These are phyloP conservation scores for Zalaria obscura DNA, from an alignment of 2,329 filamentous ascomycete species.

Conservation along the genomic window DNA sequence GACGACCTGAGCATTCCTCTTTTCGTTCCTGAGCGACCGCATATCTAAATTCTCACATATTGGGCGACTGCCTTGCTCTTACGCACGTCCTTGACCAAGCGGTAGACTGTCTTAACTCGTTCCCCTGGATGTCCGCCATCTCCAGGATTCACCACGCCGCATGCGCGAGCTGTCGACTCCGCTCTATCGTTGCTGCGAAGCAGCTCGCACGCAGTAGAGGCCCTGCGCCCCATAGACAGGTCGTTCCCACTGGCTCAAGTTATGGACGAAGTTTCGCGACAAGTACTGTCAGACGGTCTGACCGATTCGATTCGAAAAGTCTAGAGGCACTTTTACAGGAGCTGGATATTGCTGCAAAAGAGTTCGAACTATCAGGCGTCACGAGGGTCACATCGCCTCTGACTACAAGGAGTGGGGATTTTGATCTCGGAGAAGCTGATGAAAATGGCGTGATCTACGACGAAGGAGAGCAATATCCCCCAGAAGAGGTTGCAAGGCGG, in stretches of 20 bases:
- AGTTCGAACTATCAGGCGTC: background rate
- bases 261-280: background rate
- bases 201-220: constrained; percentile 2
- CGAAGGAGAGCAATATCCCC: background rate
- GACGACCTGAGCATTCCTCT: too few relatives aligned
- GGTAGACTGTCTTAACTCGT: background rate
- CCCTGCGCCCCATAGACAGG: background rate
- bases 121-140: background rate
- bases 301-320: background rate
- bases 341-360: background rate
- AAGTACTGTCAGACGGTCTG: background rate
- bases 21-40: too few relatives aligned
- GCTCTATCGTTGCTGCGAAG: constrained; percentile 4
- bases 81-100: background rate
- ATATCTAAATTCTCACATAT: too few relatives aligned
- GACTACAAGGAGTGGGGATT: background rate
- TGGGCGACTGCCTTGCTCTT: background rate
- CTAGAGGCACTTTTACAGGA: background rate
- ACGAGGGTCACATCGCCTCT: background rate
- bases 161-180: constrained; percentile 4
- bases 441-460: constrained; percentile 21
- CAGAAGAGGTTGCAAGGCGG: constrained; percentile 50
- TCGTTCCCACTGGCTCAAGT: background rate
- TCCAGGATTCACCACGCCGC: constrained; percentile 2
- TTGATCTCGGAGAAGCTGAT: background rate